phyloP scores from a whole-genome alignment of 352 stramenopile species.

The Phytophthora podocarpi region DNA sequence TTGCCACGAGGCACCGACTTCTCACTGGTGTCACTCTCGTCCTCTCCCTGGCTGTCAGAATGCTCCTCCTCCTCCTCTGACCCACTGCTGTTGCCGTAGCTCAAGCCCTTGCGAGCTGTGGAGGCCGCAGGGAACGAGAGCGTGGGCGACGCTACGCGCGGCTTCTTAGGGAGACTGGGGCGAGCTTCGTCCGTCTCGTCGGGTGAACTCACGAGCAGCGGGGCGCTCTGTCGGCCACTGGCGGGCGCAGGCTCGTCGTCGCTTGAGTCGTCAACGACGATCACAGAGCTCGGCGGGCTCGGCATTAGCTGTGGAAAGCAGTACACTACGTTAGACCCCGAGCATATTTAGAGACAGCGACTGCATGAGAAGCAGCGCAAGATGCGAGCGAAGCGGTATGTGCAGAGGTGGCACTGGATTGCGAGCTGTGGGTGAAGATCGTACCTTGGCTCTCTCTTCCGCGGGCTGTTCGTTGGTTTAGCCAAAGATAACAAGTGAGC shows the following conservation, averaged over 20 bases:
- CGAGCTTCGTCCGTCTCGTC: slow-evolving; percentile 24
- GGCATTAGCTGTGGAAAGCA: slow-evolving; percentile 24
- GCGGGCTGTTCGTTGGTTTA: slow-evolving; percentile 18
- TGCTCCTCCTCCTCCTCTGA: slow-evolving; percentile 2
- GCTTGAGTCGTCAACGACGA: slow-evolving; percentile 57
- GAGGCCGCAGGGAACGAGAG: neutral
- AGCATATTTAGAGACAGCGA: neutral
- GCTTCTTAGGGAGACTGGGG: slow-evolving; percentile 22
- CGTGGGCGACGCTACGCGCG: slow-evolving; percentile 5
- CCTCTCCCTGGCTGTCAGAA: neutral
- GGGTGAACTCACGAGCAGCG: slow-evolving; percentile 19
- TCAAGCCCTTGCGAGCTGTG: slow-evolving; percentile 3
- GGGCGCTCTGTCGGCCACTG: slow-evolving; percentile 2
- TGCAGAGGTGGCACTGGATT: neutral
- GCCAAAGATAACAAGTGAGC: slow-evolving; percentile 2
- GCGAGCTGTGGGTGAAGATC: neutral
- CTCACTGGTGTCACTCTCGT: slow-evolving; percentile 5
- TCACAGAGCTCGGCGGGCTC: slow-evolving; percentile 38
- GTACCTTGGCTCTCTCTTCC: slow-evolving; percentile 17
- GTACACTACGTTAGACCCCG: slow-evolving; percentile 14
- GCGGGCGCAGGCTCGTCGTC: slow-evolving; percentile 35
- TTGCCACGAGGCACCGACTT: neutral
- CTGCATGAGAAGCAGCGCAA: neutral
- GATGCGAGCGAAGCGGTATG: neutral
- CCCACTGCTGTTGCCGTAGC: neutral